Evolutionary conservation across 352 stramenopile species (phyloP), one percentile per base, ranked within the genome.

Genomic region (Globisporangium mamillatum): DNA sequence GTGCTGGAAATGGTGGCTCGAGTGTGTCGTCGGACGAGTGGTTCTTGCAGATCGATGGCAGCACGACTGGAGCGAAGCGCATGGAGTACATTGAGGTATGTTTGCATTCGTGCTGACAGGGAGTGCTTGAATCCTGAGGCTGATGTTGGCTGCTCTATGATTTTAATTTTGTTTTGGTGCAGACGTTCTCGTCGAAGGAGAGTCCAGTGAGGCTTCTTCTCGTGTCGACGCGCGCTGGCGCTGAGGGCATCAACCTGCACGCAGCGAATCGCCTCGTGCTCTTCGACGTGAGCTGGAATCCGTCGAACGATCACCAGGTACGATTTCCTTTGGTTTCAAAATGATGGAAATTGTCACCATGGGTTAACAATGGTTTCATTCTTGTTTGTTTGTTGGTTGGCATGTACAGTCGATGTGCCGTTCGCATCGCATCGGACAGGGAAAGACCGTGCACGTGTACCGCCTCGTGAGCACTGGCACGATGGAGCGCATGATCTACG

Each of bases 401-500:
- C 3, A 16, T 4, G 67, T 16, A 60, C 32, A 98, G 84, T 93
- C 91, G 22, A 98, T 98, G 91, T 97, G 91, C 67, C 88, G 93
- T 46, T 96, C 85, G 38, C 93, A 97, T 64, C 91, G 93, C 27
- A 96, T 97, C 60, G 93, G 93, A 27, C 88, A 95, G 68, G 78
- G 74, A 4, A 97, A 97, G 71, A 83, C 83, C 22, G 92, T 98
- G 22, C 89, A 96, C 52, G 91, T 98, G 32, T 98, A 98, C 68
- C 76, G 92, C n/a, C 84, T 98, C 27, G 91, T 98, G 46, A 93
- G 90, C 61, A 92, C 89, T 20, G 92, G 91, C 20, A 98, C 93
- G 18, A 96, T 98, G 76, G 93, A 98, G 78, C 82, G 92, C 34
- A 96, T 93, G 77, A 96, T 97, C 64, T 96, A 95, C 73, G 83